phyloP scores from a whole-genome alignment of 1,139 yeast species.

The Suhomyces terraborum region DNA sequence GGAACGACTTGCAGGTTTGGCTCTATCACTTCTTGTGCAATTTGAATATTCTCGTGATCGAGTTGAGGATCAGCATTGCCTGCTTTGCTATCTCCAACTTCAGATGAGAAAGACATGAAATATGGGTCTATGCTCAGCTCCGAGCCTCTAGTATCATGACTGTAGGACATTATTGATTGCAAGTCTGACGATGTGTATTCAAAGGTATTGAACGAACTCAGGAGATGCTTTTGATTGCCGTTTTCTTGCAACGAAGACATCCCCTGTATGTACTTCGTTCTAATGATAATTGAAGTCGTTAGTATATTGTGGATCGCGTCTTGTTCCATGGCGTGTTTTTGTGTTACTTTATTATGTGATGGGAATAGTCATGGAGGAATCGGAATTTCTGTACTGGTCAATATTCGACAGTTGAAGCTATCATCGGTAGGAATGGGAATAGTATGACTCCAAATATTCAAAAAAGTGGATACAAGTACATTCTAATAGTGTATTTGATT shows the following conservation, averaged over 20 bases:
- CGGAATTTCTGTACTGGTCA: no score
- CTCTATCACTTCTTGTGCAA: no score
- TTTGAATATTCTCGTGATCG: no score
- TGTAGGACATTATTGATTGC: constrained; percentile 9
- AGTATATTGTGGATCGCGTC: constrained; percentile 9
- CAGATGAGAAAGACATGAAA: not conserved
- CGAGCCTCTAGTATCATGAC: constrained; percentile 21
- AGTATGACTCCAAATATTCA: not conserved
- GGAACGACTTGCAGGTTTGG: no score
- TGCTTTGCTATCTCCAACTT: not conserved
- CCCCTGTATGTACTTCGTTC: not conserved
- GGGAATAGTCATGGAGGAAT: not conserved
- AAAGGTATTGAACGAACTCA: constrained; percentile 1
- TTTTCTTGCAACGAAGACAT: constrained; percentile 5
- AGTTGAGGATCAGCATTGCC: no score
- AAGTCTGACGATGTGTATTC: not conserved
- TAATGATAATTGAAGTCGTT: not conserved
- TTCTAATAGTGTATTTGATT: no score
- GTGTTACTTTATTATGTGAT: constrained; percentile 1
- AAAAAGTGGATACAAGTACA: not conserved
- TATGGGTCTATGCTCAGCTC: constrained; percentile 21
- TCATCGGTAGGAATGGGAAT: not conserved
- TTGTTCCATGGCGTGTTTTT: constrained; percentile 5
- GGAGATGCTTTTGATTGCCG: not conserved
- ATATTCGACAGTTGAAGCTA: no score